Percentiles rank a stretch among this genome's conserved stretches.
Evolutionary conservation across 768 basidiomycete genomes (phyloP).

Genomic region (Amanita rimosa): DNA sequence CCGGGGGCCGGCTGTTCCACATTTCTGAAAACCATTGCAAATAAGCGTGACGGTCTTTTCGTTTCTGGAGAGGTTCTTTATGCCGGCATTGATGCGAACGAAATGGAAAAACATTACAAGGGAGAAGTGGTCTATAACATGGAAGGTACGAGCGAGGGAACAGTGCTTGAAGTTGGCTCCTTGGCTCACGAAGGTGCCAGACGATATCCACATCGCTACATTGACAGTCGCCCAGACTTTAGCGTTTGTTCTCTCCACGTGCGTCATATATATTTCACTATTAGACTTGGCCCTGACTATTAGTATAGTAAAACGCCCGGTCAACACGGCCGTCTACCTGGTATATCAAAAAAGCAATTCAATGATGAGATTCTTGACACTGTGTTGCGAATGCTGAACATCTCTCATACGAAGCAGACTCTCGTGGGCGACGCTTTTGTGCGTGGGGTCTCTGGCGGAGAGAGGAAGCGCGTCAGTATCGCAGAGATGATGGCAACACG

Average conservation of each 20-base stretch:
- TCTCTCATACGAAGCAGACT: slow-evolving; percentile 68
- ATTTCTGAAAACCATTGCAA: slow-evolving; percentile 77
- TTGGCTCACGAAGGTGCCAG: slow-evolving; percentile 20
- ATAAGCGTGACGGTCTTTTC: slow-evolving; percentile 55
- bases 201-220: slow-evolving; percentile 76
- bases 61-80: slow-evolving; percentile 72
- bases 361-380: slow-evolving; percentile 44
- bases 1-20: slow-evolving; percentile 82
- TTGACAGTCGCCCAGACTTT: slow-evolving; percentile 75
- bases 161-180: background rate
- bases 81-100: slow-evolving; percentile 63
- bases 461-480: slow-evolving; percentile 72
- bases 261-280: slow-evolving; percentile 8
- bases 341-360: slow-evolving; percentile 49
- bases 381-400: slow-evolving; percentile 71
- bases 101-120: slow-evolving; percentile 67
- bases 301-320: slow-evolving; percentile 52
- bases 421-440: slow-evolving; percentile 84
- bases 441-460: slow-evolving; percentile 71
- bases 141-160: slow-evolving; percentile 39
- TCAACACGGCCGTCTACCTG: slow-evolving; percentile 60
- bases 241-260: slow-evolving; percentile 55
- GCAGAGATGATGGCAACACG: slow-evolving; percentile 82
- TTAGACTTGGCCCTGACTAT: background rate
- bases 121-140: slow-evolving; percentile 76